A percentile compares a stretch with the other conserved stretches of the same genome.
These are phyloP conservation scores for Solanum verrucosum DNA, from an alignment of 257 asterid species.

Conservation along the genomic window DNA sequence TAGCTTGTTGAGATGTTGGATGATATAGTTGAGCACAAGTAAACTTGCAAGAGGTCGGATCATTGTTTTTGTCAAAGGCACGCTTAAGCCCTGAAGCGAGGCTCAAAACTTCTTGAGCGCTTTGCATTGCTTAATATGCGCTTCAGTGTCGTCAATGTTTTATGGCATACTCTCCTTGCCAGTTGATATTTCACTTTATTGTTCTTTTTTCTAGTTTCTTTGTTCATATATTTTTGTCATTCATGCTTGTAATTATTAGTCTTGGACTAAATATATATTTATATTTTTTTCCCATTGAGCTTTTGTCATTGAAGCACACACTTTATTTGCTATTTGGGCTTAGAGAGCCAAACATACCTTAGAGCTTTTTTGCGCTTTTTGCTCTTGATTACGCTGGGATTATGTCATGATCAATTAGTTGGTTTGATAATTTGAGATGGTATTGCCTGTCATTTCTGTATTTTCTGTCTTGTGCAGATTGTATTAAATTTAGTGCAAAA, in stretches of 20 bases:
- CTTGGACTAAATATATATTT: not conserved
- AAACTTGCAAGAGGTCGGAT: not conserved
- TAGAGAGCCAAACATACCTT: not conserved
- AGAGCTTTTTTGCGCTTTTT: not conserved
- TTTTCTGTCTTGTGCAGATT: not conserved
- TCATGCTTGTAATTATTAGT: not conserved
- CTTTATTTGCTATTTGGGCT: not conserved
- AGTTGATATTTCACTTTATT: not conserved
- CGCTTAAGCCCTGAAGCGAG: not conserved
- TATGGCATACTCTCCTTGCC: not conserved
- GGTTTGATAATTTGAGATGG: not conserved
- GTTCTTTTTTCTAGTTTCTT: not conserved
- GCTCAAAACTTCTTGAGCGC: not conserved
- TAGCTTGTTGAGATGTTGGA: not conserved
- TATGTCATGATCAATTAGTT: not conserved
- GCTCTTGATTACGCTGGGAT: not conserved
- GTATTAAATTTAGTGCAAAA: not conserved
- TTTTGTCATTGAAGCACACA: not conserved
- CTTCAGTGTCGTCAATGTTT: not conserved
- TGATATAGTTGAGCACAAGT: not conserved
- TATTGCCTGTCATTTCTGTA: not conserved
- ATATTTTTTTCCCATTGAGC: not conserved
- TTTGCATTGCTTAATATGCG: not conserved
- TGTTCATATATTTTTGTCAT: not conserved
- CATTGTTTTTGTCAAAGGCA: not conserved